Evolutionary conservation across 23 red algal genomes (phyloP).

Genomic region (Gracilaria domingensis): DNA sequence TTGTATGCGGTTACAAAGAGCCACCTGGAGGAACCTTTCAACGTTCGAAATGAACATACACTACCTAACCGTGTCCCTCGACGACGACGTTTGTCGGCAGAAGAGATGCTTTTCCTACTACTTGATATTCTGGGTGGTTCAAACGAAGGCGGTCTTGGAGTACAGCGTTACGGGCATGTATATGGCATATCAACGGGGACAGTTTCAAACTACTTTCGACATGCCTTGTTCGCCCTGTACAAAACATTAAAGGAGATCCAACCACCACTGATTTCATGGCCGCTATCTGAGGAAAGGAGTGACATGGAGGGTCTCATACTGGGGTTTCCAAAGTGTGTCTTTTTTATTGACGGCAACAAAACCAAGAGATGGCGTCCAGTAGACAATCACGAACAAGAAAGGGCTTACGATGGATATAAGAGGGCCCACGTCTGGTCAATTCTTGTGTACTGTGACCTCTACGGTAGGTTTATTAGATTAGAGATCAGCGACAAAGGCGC

Average conservation of each 20-base stretch:
- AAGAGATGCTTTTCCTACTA: background rate
- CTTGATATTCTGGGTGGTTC: background rate
- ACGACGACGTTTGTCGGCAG: too few species aligned
- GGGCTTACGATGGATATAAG: constrained; percentile 52
- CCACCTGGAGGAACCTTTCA: too few species aligned
- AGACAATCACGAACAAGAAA: background rate
- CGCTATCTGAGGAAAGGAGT: background rate
- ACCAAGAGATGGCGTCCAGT: constrained; percentile 17
- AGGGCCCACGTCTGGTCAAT: constrained; percentile 18
- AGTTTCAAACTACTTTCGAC: background rate
- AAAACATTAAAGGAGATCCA: background rate
- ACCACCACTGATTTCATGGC: background rate
- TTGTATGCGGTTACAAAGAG: too few species aligned
- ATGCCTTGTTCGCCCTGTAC: background rate
- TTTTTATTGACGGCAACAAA: constrained; percentile 40
- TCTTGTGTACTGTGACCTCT: constrained; percentile 21
- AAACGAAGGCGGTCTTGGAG: background rate
- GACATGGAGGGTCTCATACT: background rate
- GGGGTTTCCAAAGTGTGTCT: constrained; percentile 11
- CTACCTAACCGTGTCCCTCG: too few species aligned
- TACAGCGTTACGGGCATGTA: background rate
- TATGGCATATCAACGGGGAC: background rate
- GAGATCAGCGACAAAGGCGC: constrained; percentile 22
- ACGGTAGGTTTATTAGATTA: constrained; percentile 19
- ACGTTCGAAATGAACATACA: too few species aligned